phyloP scores from a whole-genome alignment of 2,329 filamentous ascomycete genomes.

The Blastomyces gilchristii region DNA sequence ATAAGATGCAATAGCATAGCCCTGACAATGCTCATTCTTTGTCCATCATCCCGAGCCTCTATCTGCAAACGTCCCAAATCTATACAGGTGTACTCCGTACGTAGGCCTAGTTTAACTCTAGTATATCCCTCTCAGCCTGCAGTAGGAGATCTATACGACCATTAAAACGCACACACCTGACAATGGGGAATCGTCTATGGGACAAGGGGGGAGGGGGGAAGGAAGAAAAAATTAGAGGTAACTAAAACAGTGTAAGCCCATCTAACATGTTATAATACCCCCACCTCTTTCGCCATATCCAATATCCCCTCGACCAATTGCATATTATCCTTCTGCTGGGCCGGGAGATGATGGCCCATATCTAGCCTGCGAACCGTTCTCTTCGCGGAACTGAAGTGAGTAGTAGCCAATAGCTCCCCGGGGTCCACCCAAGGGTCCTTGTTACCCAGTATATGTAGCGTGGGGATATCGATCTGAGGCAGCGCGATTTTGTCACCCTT shows the following conservation, averaged over 20 bases:
- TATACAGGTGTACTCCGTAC: too few relatives aligned
- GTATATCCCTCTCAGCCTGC: too few relatives aligned
- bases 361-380: constrained; percentile 57
- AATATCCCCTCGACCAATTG: constrained; percentile 44
- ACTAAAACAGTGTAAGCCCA: not conserved
- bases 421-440: constrained; percentile 53
- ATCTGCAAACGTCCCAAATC: too few relatives aligned
- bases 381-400: constrained; percentile 46
- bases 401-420: constrained; percentile 45
- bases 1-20: too few relatives aligned
- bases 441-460: constrained; percentile 58
- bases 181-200: too few relatives aligned
- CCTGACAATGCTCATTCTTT: too few relatives aligned
- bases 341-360: constrained; percentile 58
- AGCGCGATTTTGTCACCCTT: not conserved
- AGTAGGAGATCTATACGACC: too few relatives aligned
- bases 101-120: too few relatives aligned
- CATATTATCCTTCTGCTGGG: constrained; percentile 56
- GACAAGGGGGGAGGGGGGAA: too few relatives aligned
- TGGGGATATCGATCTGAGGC: constrained; percentile 38
- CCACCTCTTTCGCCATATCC: constrained; percentile 31
- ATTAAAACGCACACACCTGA: too few relatives aligned
- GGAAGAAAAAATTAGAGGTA: too few relatives aligned
- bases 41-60: too few relatives aligned
- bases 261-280: not conserved